phyloP scores from a whole-genome alignment of 2,329 filamentous ascomycete genomes.

The Penicillium sp. region DNA sequence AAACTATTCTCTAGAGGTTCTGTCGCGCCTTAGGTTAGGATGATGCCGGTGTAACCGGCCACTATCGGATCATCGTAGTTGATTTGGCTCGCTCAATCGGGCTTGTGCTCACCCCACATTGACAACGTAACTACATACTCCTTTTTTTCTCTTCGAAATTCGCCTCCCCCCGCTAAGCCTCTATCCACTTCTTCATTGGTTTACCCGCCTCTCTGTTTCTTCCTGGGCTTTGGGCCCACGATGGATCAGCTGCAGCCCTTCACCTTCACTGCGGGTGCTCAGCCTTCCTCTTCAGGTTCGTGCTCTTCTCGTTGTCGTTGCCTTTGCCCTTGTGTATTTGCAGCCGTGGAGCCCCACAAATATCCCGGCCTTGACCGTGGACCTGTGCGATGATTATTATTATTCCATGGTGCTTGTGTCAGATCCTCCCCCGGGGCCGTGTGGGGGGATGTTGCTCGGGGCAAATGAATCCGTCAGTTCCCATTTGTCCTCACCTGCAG shows the following conservation, averaged over 20 bases:
- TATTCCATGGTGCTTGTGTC: no score
- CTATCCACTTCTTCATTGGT: conserved; percentile 15
- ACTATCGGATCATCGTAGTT: not conserved
- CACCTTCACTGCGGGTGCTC: conserved; percentile 15
- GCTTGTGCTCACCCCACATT: conserved; percentile 25
- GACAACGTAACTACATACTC: conserved; percentile 21
- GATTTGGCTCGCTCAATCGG: conserved; percentile 9
- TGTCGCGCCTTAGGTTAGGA: no score
- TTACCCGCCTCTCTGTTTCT: conserved; percentile 5
- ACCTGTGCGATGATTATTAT: no score
- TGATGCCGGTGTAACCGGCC: no score
- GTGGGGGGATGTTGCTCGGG: no score
- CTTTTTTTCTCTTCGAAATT: conserved; percentile 23
- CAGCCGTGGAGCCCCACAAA: not conserved
- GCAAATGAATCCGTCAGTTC: conserved; percentile 2
- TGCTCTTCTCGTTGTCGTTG: no score
- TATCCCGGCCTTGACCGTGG: no score
- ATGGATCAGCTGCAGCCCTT: conserved; percentile 26
- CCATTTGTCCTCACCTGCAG: conserved; percentile 10
- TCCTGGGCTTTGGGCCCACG: conserved; percentile 21
- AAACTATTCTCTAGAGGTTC: no score
- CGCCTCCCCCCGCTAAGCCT: conserved; percentile 11
- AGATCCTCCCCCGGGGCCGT: no score
- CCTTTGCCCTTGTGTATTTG: not conserved
- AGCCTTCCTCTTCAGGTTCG: conserved; percentile 28